Evolutionary conservation across 768 basidiomycete genomes (phyloP).

Genomic region (Leccinum olivaceopallidum): DNA sequence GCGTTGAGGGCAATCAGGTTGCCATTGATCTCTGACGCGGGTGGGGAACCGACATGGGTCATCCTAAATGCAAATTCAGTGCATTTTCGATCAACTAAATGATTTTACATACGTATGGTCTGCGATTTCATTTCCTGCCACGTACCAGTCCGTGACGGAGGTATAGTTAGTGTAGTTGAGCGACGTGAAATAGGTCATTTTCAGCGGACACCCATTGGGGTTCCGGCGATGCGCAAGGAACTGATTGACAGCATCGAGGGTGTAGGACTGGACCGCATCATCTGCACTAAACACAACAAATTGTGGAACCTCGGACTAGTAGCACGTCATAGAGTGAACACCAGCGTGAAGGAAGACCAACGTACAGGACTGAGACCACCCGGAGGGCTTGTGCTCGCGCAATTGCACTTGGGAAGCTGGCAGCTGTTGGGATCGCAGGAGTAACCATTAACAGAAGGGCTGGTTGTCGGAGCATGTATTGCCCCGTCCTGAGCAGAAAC

Average conservation of each 20-base stretch:
- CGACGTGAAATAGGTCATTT: constrained; percentile 9
- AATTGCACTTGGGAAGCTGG: constrained; percentile 7
- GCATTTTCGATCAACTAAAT: background rate
- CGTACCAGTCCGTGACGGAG: constrained; percentile 9
- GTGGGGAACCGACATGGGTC: background rate
- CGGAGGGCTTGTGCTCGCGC: background rate
- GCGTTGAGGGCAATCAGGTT: constrained; percentile 3
- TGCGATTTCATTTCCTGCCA: constrained; percentile 8
- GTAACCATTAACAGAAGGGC: background rate
- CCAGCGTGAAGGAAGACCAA: background rate
- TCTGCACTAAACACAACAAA: constrained; percentile 4
- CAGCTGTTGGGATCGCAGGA: constrained; percentile 1
- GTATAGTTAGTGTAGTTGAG: constrained; percentile 9
- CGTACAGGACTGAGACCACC: constrained; percentile 6
- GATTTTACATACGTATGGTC: constrained; percentile 4
- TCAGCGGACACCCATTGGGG: background rate
- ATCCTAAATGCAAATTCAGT: background rate
- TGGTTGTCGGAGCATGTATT: background rate
- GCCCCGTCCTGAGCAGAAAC: background rate
- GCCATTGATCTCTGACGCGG: constrained; percentile 5
- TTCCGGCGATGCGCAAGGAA: constrained; percentile 4
- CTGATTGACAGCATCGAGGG: constrained; percentile 4
- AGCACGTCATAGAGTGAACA: background rate
- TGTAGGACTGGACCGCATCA: constrained; percentile 4
- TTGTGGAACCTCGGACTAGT: background rate